These are phyloP conservation scores for Seminavis robusta DNA, from an alignment of 108 stramenopile species.

Conservation along the genomic window DNA sequence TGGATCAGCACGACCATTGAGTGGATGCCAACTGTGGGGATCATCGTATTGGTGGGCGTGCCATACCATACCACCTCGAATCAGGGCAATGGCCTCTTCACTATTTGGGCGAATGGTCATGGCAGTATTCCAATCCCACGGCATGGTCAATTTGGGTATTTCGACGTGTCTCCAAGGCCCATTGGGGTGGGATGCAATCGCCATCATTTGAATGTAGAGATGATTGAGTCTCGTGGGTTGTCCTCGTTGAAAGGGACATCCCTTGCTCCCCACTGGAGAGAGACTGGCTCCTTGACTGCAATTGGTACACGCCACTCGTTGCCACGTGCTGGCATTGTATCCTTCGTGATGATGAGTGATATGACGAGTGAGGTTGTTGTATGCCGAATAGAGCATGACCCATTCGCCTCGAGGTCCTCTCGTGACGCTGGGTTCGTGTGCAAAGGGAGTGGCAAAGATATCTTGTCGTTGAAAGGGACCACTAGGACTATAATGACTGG, in stretches of 20 bases:
- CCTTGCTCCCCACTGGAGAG: not conserved
- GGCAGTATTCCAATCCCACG: slow-evolving; percentile 11
- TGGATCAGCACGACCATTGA: not conserved
- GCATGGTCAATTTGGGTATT: slow-evolving; percentile 3
- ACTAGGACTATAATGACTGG: not conserved
- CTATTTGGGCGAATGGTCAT: slow-evolving; percentile 2
- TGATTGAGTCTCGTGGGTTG: slow-evolving; percentile 1
- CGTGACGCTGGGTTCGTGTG: slow-evolving; percentile 6
- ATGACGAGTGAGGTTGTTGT: no score
- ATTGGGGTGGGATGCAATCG: not conserved
- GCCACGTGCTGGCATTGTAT: slow-evolving; percentile 1
- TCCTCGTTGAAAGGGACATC: slow-evolving; percentile 7
- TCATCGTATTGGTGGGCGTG: not conserved
- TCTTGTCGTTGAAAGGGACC: not conserved
- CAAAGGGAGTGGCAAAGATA: not conserved
- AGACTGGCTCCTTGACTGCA: not conserved
- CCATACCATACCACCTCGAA: not conserved
- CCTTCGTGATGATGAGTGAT: no score
- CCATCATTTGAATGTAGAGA: slow-evolving; percentile 1
- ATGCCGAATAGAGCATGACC: slow-evolving; percentile 10
- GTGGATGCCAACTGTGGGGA: not conserved
- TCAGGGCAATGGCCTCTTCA: slow-evolving; percentile 5
- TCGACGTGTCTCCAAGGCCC: slow-evolving; percentile 4
- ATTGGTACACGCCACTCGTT: not conserved
- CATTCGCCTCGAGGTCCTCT: slow-evolving; percentile 6